Base-by-base conservation (phyloP, 768 basidiomycete species). In the Hygrocybe coccinea region DNA sequence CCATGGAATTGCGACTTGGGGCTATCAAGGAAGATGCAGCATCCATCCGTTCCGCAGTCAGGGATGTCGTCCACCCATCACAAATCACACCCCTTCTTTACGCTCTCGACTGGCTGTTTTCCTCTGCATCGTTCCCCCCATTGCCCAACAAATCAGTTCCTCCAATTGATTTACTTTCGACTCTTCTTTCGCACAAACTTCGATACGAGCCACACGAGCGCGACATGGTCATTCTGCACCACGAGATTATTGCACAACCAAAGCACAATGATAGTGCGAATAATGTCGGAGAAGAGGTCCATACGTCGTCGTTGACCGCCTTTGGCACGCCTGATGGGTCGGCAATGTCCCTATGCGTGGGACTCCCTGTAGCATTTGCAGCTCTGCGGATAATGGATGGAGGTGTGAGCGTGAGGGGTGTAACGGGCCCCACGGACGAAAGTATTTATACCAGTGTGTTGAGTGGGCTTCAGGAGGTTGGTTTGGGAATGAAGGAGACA, bases 291-390 rank as follows among this genome's bases (percentile, higher is more conserved):
- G 74, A 78, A 60, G 76, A 84, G 60, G 77, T 83, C 33, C 79
- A 92, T 60, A 85, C 82, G 10, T 88, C 89, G 7, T 78, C 80
- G 21, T 67, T 93, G 12, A 73, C 86, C 21, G 71, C 78, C 33
- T 87, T 86, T 60, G 92, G 76, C 1, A 78, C 74, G 17, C 59
- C 71, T 6, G 65, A 64, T 1, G 80, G 78, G 2, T 87, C 88
- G 0, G 94, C 94, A 4, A 97, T 97, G 94, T 82, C 91, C n/a
- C 76, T 84, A 29, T 91, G 89, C 2, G 94, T 97, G 15, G 93
- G 93, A 3, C 70, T 94, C 44, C 94, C 94, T 0, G 82, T 95
- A 6, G 94, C 89, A 1, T 82, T 93, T 63, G 91, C 91, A 1
- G 84, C 91, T 1, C 66, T 88, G 61, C 74, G 76, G 34, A 76